A percentile compares a stretch with the other conserved stretches of the same genome.
Evolutionary conservation across 2,329 filamentous ascomycete genomes (phyloP).

Genomic region (Fusarium sp.): DNA sequence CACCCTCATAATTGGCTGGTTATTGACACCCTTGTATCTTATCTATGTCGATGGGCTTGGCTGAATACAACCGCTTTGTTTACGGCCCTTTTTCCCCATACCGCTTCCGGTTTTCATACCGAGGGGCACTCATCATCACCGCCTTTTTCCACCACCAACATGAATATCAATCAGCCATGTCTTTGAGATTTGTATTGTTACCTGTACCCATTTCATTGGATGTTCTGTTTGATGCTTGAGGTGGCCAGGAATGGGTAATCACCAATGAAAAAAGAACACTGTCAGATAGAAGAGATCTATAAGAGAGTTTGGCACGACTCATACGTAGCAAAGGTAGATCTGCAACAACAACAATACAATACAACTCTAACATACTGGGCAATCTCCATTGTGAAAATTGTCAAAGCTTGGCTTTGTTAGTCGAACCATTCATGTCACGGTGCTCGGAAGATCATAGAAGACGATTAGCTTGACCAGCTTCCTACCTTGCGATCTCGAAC

Average conservation of each 20-base stretch:
- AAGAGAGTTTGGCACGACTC: slow-evolving; percentile 10
- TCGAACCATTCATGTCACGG: neutral
- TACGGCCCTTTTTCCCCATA: slow-evolving; percentile 7
- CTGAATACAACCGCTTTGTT: neutral
- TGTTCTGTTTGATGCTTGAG: neutral
- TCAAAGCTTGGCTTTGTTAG: neutral
- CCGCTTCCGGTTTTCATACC: slow-evolving; percentile 24
- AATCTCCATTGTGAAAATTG: neutral
- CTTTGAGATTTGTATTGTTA: slow-evolving; percentile 11
- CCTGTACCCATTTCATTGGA: neutral
- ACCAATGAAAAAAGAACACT: neutral
- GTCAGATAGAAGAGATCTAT: slow-evolving; percentile 6
- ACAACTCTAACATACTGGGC: slow-evolving; percentile 12
- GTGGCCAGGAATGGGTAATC: slow-evolving; percentile 8
- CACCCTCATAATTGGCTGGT: slow-evolving; percentile 20
- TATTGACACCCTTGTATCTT: slow-evolving; percentile 23
- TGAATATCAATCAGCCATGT: slow-evolving; percentile 10
- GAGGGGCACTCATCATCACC: slow-evolving; percentile 10
- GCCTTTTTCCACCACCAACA: slow-evolving; percentile 11
- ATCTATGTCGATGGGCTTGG: neutral
- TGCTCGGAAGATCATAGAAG: slow-evolving; percentile 2
- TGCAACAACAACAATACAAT: slow-evolving; percentile 17
- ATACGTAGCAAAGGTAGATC: slow-evolving; percentile 31
- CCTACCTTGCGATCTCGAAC: neutral
- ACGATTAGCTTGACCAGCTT: neutral